phyloP scores from a whole-genome alignment of 164 flowering plant species.

The Cinnamomum chago region DNA sequence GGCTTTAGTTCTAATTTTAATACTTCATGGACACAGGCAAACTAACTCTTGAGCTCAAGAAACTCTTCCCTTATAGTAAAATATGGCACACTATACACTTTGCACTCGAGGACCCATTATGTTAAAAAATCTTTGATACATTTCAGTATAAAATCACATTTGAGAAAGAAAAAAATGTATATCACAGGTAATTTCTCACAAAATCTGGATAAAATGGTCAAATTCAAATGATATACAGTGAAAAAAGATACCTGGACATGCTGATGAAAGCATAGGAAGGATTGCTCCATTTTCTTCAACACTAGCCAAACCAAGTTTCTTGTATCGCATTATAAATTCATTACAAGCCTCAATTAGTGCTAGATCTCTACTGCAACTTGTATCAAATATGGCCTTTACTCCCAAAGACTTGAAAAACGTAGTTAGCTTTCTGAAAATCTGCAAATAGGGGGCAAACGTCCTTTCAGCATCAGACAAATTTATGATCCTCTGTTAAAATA shows the following conservation, averaged over 20 bases:
- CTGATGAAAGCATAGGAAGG: conserved; percentile 83
- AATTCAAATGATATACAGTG: not conserved
- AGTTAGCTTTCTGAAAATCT: conserved; percentile 80
- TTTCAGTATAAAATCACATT: no score
- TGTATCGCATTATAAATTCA: conserved; percentile 72
- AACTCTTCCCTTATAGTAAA: no score
- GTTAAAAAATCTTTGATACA: no score
- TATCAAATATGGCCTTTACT: conserved; percentile 88
- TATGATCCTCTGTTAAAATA: not conserved
- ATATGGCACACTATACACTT: no score
- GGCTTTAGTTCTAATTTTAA: no score
- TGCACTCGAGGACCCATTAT: no score
- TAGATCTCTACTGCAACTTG: conserved; percentile 88
- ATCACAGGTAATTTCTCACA: no score
- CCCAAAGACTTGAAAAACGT: conserved; percentile 88
- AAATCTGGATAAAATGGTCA: not conserved
- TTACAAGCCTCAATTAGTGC: conserved; percentile 80
- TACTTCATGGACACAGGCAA: no score
- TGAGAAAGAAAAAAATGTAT: no score
- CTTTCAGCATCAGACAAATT: not conserved
- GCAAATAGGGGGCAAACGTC: conserved; percentile 5
- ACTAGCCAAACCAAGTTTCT: conserved; percentile 31
- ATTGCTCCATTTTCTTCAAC: conserved; percentile 30
- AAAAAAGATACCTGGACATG: conserved; percentile 78
- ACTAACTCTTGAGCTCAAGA: no score